These are phyloP conservation scores for Barbarea vulgaris DNA, from an alignment of 345 rosid genomes.

Conservation along the genomic window DNA sequence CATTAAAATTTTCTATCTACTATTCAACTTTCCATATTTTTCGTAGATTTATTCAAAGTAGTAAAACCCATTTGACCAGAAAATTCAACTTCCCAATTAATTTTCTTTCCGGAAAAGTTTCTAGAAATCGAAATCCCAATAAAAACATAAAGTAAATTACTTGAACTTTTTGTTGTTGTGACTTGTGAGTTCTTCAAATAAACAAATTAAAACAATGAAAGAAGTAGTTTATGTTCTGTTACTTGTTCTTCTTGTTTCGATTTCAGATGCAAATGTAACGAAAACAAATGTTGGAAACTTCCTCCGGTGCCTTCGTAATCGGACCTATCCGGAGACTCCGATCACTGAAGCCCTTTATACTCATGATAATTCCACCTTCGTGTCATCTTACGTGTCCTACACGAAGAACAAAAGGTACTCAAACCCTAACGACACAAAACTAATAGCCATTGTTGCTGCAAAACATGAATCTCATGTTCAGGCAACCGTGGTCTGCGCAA, in stretches of 20 bases:
- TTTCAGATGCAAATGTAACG: constrained; percentile 6
- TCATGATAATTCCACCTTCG: constrained; percentile 18
- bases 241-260: constrained; percentile 16
- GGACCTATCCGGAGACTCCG: background rate
- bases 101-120: background rate
- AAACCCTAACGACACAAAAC: constrained; percentile 30
- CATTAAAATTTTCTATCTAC: background rate
- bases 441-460: constrained; percentile 37
- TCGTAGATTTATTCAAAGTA: background rate
- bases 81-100: no score
- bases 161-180: background rate
- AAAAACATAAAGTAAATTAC: background rate
- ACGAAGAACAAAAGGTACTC: constrained; percentile 25
- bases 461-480: constrained; percentile 41
- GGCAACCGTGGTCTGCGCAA: constrained; percentile 43
- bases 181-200: background rate
- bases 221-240: background rate
- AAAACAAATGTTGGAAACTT: constrained; percentile 1
- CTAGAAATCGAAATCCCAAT: background rate
- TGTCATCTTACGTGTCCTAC: constrained; percentile 26
- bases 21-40: background rate
- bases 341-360: constrained; percentile 20
- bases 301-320: constrained; percentile 9
- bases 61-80: no score
- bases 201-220: constrained; percentile 18